phyloP scores from a whole-genome alignment of 805 yeast genomes.

The Myxozyma geophila region DNA sequence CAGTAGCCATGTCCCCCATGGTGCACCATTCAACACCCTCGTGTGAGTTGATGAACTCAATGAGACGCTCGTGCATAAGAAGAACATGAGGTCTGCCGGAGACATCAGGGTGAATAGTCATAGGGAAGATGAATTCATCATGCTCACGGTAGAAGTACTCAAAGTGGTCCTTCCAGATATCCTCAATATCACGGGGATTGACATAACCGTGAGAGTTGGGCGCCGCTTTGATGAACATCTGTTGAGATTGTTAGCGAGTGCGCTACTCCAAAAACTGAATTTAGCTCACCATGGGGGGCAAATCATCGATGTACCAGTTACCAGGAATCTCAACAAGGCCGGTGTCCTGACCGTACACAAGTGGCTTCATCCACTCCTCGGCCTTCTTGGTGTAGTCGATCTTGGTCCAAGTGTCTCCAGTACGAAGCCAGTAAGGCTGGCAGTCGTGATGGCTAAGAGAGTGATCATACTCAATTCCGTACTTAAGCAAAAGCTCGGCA shows the following conservation, averaged over 20 bases:
- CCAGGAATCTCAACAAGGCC: slow-evolving; percentile 49
- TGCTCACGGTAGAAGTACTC: slow-evolving; percentile 48
- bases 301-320: slow-evolving; percentile 48
- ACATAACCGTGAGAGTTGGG: slow-evolving; percentile 47
- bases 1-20: slow-evolving; percentile 47
- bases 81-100: slow-evolving; percentile 48
- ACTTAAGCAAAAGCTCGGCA: slow-evolving; percentile 45
- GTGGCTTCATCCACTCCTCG: slow-evolving; percentile 49
- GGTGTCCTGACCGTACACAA: slow-evolving; percentile 44
- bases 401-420: slow-evolving; percentile 48
- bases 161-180: slow-evolving; percentile 49
- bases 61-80: slow-evolving; percentile 48
- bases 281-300: slow-evolving; percentile 46
- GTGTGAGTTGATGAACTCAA: slow-evolving; percentile 47
- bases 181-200: slow-evolving; percentile 48
- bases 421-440: slow-evolving; percentile 48
- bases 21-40: slow-evolving; percentile 51
- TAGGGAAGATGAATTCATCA: slow-evolving; percentile 49
- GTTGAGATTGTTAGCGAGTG: background rate
- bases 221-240: slow-evolving; percentile 46
- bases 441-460: slow-evolving; percentile 49
- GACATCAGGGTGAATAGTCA: slow-evolving; percentile 49
- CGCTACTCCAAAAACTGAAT: background rate
- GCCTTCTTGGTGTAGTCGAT: slow-evolving; percentile 47
- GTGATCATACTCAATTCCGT: slow-evolving; percentile 49